A percentile compares a stretch with the other conserved stretches of the same genome.
phyloP scores from a whole-genome alignment of 2,329 filamentous ascomycete species.

The Nemania sp. region DNA sequence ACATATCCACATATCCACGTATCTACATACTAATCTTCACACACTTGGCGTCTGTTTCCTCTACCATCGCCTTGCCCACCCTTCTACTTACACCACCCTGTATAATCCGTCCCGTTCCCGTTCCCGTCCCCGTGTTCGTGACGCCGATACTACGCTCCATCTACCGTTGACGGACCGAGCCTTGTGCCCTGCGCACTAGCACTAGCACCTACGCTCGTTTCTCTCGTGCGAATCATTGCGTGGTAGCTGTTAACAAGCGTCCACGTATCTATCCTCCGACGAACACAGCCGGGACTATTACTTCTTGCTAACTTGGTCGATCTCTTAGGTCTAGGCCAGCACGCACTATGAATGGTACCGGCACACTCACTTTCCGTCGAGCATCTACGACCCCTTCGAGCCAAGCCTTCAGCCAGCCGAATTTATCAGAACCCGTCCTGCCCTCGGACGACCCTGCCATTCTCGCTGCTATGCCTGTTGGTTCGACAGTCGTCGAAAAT shows the following conservation, averaged over 20 bases:
- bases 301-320: conserved; percentile 9
- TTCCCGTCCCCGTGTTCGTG: not conserved
- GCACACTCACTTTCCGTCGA: conserved; percentile 67
- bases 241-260: conserved; percentile 5
- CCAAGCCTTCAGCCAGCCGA: conserved; percentile 48
- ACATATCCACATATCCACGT: not conserved
- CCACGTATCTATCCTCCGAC: conserved; percentile 1
- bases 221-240: conserved; percentile 13
- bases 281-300: not conserved
- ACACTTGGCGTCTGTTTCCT: not conserved
- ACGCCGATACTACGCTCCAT: not conserved
- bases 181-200: not conserved
- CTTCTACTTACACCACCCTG: not conserved
- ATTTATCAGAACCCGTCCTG: conserved; percentile 36
- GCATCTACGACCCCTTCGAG: conserved; percentile 59
- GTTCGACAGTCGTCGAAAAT: conserved; percentile 53
- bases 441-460: conserved; percentile 52
- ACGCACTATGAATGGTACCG: conserved; percentile 65
- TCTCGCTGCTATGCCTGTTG: conserved; percentile 60
- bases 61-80: not conserved
- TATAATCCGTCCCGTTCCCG: not conserved
- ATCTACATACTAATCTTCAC: not conserved
- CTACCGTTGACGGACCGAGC: not conserved
- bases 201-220: not conserved
- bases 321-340: conserved; percentile 59